Evolutionary conservation across 148 eudicot genomes (phyloP).

Genomic region (Talinum fruticosum): DNA sequence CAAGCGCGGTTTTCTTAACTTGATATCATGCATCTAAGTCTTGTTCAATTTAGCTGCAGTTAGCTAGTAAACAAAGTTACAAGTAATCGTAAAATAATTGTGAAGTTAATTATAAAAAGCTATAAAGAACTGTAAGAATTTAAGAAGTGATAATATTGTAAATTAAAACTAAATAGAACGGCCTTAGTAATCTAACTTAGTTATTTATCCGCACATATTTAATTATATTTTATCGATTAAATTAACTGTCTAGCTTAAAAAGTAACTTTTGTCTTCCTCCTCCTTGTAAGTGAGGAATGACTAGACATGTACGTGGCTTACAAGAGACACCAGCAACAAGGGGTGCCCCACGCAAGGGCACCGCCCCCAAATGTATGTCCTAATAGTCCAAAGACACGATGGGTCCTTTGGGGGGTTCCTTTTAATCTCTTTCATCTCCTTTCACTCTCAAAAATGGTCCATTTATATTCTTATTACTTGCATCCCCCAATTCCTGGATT

Average conservation of each 20-base stretch:
- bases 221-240: too few relatives aligned
- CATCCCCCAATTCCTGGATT: slow-evolving; percentile 6
- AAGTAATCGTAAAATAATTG: too few relatives aligned
- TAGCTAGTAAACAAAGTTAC: too few relatives aligned
- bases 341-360: background rate
- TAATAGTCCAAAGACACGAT: slow-evolving; percentile 3
- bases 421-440: background rate
- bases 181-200: too few relatives aligned
- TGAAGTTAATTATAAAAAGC: too few relatives aligned
- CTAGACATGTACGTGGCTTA: slow-evolving; percentile 2
- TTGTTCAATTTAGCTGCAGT: too few relatives aligned
- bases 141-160: too few relatives aligned
- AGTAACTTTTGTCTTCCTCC: background rate
- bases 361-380: slow-evolving; percentile 4
- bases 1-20: too few relatives aligned
- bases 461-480: background rate
- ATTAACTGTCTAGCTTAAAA: background rate
- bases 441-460: slow-evolving; percentile 1
- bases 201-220: too few relatives aligned
- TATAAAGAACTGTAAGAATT: too few relatives aligned
- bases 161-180: too few relatives aligned
- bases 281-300: background rate
- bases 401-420: background rate
- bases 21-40: too few relatives aligned
- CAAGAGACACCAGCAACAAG: background rate